Base-by-base conservation (phyloP, 305 asterid genomes). In the Solanum hybrid region DNA sequence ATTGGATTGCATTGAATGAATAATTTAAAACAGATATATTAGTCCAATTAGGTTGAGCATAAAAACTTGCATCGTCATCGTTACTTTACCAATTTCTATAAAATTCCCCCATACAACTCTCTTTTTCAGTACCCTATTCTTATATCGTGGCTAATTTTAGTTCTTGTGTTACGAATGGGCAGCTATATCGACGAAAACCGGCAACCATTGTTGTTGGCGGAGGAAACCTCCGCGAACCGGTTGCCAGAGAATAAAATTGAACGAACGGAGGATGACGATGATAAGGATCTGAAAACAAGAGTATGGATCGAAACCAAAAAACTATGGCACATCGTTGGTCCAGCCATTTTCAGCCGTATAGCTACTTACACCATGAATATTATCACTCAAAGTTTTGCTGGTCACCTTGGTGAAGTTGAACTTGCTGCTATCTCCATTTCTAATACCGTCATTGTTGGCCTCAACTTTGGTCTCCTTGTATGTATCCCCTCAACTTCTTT, bases 381-480 rank as follows among this genome's bases (percentile, higher is more conserved):
- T 31, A 73, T 92, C 78, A 93, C 95, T 33, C 93, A 91, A 86
- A 89, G 91, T 24, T 92, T 92, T 51, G 91, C 91, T n/a, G 93
- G 93, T 5, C 93, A 92, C 79, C 92, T 92, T 24, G 92, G 91
- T 31, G 93, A 92, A 33, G 91, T 89, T 13, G 91, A 89, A 64
- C 89, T 92, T 3, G 93, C 91, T 33, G 90, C 92, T 8, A 71
- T 92, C 87, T 90, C 93, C 11, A 92, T 89, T 22, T 89, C 91
- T 69, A 90, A 87, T 84, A 90, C 89, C 18, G 93, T 92, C 92
- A 92, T 90, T 75, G 86, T 89, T 12, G 95, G 95, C 26, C 91
- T 93, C 90, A 94, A 93, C 88, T 93, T 94, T 31, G 95, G 96
- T 75, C 91, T 94, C 89, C 61, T 93, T 90, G 96, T 94, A 87